phyloP scores from a whole-genome alignment of 1,139 yeast species.

The Taiozyma sp. region DNA sequence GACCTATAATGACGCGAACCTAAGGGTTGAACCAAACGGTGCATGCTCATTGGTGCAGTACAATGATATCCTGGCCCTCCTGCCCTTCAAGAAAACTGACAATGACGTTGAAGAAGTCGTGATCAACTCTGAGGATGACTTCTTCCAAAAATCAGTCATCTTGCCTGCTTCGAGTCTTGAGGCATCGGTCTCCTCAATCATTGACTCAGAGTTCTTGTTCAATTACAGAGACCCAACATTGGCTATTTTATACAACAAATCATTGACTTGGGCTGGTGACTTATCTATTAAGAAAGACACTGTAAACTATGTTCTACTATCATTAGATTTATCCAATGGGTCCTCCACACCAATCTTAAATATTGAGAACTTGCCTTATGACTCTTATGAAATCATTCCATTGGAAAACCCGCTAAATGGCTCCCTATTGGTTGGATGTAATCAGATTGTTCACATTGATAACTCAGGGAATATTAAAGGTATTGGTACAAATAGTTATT shows the following conservation, averaged over 20 bases:
- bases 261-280: conserved; percentile 71
- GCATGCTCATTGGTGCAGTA: conserved; percentile 62
- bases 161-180: conserved; percentile 57
- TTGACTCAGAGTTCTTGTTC: conserved; percentile 61
- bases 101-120: conserved; percentile 19
- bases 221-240: conserved; percentile 78
- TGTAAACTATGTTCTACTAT: conserved; percentile 53
- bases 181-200: conserved; percentile 49
- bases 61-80: conserved; percentile 67
- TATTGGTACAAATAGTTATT: conserved; percentile 58
- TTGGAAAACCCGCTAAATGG: conserved; percentile 69
- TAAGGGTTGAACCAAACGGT: conserved; percentile 63
- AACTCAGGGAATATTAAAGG: conserved; percentile 74
- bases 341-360: conserved; percentile 66
- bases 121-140: conserved; percentile 3
- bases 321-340: conserved; percentile 60
- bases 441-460: conserved; percentile 76
- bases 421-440: conserved; percentile 66
- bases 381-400: conserved; percentile 60
- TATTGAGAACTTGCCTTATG: conserved; percentile 68
- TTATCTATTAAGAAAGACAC: conserved; percentile 61
- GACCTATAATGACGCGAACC: conserved; percentile 37
- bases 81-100: conserved; percentile 53
- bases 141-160: conserved; percentile 30
- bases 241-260: conserved; percentile 59